Conservation (phyloP, 306 rosid genomes). For the Quercus cerris region DNA sequence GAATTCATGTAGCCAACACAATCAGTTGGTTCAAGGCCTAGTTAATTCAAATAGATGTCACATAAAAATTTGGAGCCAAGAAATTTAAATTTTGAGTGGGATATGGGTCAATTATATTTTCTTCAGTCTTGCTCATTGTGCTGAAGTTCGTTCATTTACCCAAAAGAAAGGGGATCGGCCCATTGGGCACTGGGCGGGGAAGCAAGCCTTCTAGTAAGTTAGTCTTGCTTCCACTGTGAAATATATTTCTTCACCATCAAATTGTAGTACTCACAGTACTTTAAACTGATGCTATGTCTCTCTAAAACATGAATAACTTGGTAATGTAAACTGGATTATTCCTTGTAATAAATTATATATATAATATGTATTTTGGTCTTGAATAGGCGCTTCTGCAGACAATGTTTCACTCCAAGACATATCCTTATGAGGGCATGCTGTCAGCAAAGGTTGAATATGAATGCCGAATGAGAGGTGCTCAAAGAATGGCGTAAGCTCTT, state of each 20-base stretch:
- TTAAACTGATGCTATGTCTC: background rate
- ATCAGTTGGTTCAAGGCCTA: background rate
- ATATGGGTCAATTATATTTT: background rate
- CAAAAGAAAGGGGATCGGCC: background rate
- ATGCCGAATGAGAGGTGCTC: conserved; percentile 93
- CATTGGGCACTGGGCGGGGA: too few relatives aligned
- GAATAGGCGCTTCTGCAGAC: conserved; percentile 84
- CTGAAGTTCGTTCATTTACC: background rate
- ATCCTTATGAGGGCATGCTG: conserved; percentile 68
- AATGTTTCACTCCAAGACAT: conserved; percentile 70
- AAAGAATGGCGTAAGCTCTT: conserved; percentile 79
- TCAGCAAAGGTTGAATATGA: conserved; percentile 92
- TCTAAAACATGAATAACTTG: background rate
- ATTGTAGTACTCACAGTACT: background rate
- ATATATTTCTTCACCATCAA: background rate
- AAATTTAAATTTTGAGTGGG: background rate
- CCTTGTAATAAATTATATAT: background rate
- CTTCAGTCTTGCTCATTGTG: background rate
- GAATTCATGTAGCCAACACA: background rate
- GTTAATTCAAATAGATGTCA: background rate
- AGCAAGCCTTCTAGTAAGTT: background rate
- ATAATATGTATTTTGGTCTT: conserved; percentile 25
- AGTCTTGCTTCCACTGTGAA: background rate
- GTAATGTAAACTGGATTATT: background rate
- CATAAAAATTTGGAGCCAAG: background rate